Base-by-base conservation (phyloP, 768 basidiomycete species). In the Suillus cothurnatus region DNA sequence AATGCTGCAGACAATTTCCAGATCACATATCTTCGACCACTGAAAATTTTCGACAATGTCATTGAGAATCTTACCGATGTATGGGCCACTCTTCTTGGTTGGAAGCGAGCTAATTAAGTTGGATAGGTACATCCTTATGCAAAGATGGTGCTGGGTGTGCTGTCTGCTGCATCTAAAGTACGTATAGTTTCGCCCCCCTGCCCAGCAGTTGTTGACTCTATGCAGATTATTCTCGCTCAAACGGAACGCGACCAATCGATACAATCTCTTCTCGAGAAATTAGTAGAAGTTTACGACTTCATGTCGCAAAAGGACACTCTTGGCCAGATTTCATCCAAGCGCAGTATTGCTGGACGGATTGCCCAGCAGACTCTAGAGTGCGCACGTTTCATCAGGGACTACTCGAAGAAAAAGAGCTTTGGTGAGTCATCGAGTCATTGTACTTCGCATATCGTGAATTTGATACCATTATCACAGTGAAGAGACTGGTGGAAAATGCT, bases 311-410 rank as follows among this genome's bases (percentile, higher is more conserved):
- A 61, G 0, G 63, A 64, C n/a, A 26, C 62, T 31, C 34, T 60
- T 32, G 2, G 11, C 7, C 15, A 64, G 28, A 63, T 65, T 23
- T 17, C 56, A 28, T 36, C 34, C 19, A 6, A 39, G 21, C 32
- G n/a, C 23, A n/a, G 6, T 23, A 56, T 50, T 39, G 28, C 58
- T 26, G 38, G 21, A 26, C 26, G 34, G 19, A 61, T 75, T 28
- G 61, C 65, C 6, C 59, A 69, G 19, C 71, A 74, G 64, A 70
- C 70, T 1, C 67, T 61, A 7, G 74, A 76, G 53, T 76, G 74
- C 43, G 73, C 69, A 0, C 68, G 72, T 61, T 76, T 76, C 56
- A 73, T 76, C 21, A 67, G 65, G 6, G 70, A 70, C 32, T 76
- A 76, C 62, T 68, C 72, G 15, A 66, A 61, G 49, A 71, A 60